Percentiles rank a stretch among this genome's conserved stretches.
phyloP scores from a whole-genome alignment of 2,329 filamentous ascomycete genomes.

The Fusarium mundagurra region DNA sequence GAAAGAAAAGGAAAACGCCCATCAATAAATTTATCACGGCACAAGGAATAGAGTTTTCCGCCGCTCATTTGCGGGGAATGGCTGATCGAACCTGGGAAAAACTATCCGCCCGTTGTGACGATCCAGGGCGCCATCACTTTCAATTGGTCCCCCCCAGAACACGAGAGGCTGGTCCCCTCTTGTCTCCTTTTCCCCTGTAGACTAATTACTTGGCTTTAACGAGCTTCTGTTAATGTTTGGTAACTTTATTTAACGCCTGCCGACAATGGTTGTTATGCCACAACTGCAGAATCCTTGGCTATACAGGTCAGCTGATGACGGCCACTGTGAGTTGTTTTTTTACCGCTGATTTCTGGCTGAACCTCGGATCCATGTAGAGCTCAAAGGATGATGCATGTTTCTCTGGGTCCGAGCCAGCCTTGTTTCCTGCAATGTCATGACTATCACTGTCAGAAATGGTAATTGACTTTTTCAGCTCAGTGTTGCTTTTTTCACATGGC shows the following conservation, averaged over 20 bases:
- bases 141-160: not conserved
- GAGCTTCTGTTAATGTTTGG: not conserved
- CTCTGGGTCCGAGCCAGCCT: not conserved
- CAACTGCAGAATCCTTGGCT: slow-evolving; percentile 22
- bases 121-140: not conserved
- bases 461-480: not conserved
- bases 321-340: not conserved
- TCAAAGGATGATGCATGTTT: not conserved
- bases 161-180: not conserved
- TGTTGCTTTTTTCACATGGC: not conserved
- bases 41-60: not conserved
- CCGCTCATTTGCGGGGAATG: slow-evolving; percentile 12
- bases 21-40: not conserved
- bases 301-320: slow-evolving; percentile 7
- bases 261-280: slow-evolving; percentile 1
- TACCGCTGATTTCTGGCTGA: not conserved
- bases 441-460: not conserved
- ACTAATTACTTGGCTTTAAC: not conserved
- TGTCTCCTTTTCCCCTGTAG: not conserved
- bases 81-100: not conserved
- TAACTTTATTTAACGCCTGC: not conserved
- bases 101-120: not conserved
- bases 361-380: not conserved
- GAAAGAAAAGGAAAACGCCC: not conserved
- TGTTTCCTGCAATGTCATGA: not conserved